Evolutionary conservation across 306 rosid genomes (phyloP), one percentile per base, ranked within the genome.

Genomic region (Pyrus bretschneideri): DNA sequence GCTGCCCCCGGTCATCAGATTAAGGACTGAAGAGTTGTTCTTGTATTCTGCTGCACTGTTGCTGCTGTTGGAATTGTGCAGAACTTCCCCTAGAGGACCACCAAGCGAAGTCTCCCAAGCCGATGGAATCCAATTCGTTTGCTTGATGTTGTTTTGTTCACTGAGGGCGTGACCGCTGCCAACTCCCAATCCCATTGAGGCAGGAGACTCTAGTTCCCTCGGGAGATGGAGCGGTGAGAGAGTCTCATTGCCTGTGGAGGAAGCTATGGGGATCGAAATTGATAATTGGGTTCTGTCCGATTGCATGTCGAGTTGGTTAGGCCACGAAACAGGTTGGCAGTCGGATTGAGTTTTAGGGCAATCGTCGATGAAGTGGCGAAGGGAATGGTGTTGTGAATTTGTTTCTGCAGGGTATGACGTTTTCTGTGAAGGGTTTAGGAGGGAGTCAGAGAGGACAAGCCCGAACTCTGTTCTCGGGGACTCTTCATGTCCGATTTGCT

Each of bases 11-110:
- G 86, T 87, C 93, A 94, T 87, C 12, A 94, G 89, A 76, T 90
- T 91, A 23, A 91, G 91, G 9, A 91, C 93, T 0, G 98, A 87
- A 1, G 93, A 71, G 65, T 80, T 88, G 76, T 81, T 51, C 55
- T 5, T 66, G 70, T 81, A 83, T 51, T 89, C 93, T 23, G 49
- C 81, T 17, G 69, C 68, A 10, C 52, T 78, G 73, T 75, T 85
- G 72, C 60, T 88, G 35, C 38, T 88, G 13, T 87, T 86, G 21
- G 55, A 9, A 11, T 85, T 91, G 78, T 96, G 82, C 38, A 96
- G 81, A 61, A 91, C 99, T 77, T 95, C 99, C 9, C 99, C 99
- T 0, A 95, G 91, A 29, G 99, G 99, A 51, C 99, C 97, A 0
- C 97, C 97, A 90, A 88, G 71, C 1, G 98, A 92, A 69, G 76